Percentiles rank a stretch among this genome's conserved stretches.
phyloP scores from a whole-genome alignment of 768 basidiomycete genomes.

The Podaxis sp. region DNA sequence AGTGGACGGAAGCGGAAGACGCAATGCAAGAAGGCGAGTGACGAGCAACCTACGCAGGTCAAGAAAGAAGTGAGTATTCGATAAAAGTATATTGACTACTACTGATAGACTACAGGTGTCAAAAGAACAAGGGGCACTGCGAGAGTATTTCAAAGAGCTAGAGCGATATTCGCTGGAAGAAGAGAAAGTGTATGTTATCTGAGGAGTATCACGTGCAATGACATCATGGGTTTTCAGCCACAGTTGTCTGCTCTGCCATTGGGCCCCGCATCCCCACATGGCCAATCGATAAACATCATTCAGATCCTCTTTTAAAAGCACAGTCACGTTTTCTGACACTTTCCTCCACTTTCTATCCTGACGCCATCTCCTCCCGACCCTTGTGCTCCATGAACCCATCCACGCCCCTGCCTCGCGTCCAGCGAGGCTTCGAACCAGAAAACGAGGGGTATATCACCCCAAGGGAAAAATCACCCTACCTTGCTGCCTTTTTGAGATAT shows the following conservation, averaged over 20 bases:
- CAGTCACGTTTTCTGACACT: neutral
- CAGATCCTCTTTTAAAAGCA: neutral
- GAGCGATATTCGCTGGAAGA: conserved; percentile 50
- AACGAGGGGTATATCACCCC: conserved; percentile 16
- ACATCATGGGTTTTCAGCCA: conserved; percentile 3
- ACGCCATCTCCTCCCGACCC: neutral
- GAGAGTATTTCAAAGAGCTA: conserved; percentile 50
- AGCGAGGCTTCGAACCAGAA: conserved; percentile 10
- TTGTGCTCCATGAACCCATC: neutral
- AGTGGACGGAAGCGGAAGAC: conserved; percentile 13
- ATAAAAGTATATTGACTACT: neutral
- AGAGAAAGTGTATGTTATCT: conserved; percentile 57
- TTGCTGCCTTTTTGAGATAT: conserved; percentile 29
- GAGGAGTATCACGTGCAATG: conserved; percentile 20
- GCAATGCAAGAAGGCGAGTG: conserved; percentile 6
- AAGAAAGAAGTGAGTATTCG: conserved; percentile 17
- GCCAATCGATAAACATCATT: conserved; percentile 11
- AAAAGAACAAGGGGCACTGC: conserved; percentile 42
- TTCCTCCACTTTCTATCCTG: neutral
- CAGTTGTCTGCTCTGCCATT: neutral
- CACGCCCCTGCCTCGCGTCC: neutral
- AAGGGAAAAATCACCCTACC: conserved; percentile 25
- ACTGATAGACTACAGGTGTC: conserved; percentile 31
- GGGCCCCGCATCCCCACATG: conserved; percentile 4
- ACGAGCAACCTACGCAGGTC: neutral